Evolutionary conservation across 2,329 filamentous ascomycete species (phyloP), one percentile per base, ranked within the genome.

Genomic region (Calonectria leucothoes): DNA sequence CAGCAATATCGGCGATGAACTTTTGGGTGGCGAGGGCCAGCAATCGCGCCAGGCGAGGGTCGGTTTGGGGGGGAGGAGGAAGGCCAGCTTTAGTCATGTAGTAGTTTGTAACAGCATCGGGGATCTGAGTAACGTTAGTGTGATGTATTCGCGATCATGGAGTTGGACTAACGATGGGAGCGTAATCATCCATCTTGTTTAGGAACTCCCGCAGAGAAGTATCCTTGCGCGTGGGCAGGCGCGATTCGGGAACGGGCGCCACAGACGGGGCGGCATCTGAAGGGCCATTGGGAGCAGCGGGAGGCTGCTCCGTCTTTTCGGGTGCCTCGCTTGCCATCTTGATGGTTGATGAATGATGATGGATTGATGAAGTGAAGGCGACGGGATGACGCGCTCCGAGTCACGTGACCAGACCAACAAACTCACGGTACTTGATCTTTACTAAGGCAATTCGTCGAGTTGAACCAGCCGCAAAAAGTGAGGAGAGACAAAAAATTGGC

Each of bases 1-100:
- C 96, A 2, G 97, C 97, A 77, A 99, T 95, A 84, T 99, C 97
- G 72, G 97, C 96, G 80, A 99, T 94, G 88, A 99, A 99, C 84
- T 99, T 99, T 83, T 99, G 97, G 0, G 97, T 98, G n/a, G 97
- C 97, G 11, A 99, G 94, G 3, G 97, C 96, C 52, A 99, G 93
- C 4, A 99, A 93, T 61, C 96, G 95, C 27, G 96, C 95, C 33
- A 99, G 94, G 72, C 96, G 95, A 25, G 93, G 93, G 81, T 98
- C 95, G 66, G 95, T 98, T 80, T 97, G 94, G 0, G 95, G 96
- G 49, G 96, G 95, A 1, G 96, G 96, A 39, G 97, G 96, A 5
- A 99, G 94, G 67, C 97, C 97, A 77, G 96, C 95, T 79, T 97
- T 94, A 45, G 96, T 98, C 87, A 99, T 94, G 87, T 99, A 99